Evolutionary conservation across 768 basidiomycete genomes (phyloP).

Genomic region (Pisolithus microcarpus): DNA sequence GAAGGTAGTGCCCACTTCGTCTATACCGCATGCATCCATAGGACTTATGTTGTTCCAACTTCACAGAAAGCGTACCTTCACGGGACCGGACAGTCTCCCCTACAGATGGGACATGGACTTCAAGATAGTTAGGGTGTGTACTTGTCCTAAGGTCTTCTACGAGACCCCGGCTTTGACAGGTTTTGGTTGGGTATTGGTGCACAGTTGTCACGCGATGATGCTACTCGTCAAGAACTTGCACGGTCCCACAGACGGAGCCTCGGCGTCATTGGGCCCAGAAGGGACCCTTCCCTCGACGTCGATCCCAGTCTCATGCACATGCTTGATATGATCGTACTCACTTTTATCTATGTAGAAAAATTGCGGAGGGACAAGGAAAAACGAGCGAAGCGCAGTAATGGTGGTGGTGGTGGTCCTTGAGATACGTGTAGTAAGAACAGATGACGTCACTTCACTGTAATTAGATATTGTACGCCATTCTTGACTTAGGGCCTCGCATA

Average conservation of each 20-base stretch:
- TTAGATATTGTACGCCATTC: not conserved
- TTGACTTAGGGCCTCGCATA: not conserved
- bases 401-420: not conserved
- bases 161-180: not conserved
- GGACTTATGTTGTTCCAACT: too few species aligned
- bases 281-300: constrained; percentile 14
- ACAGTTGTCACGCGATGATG: constrained; percentile 18
- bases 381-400: too few species aligned
- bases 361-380: constrained; percentile 21
- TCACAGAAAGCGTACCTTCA: constrained; percentile 24
- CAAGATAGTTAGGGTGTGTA: constrained; percentile 12
- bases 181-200: too few species aligned
- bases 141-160: not conserved
- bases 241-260: constrained; percentile 14
- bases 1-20: constrained; percentile 5
- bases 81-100: constrained; percentile 25
- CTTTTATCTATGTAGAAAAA: constrained; percentile 28
- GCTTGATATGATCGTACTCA: constrained; percentile 22
- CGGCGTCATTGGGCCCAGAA: constrained; percentile 14
- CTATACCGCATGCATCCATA: not conserved
- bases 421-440: too few species aligned
- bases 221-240: constrained; percentile 10
- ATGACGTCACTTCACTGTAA: not conserved
- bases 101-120: constrained; percentile 29
- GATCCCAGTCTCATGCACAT: constrained; percentile 15